Evolutionary conservation across 2,329 filamentous ascomycete genomes (phyloP).

Genomic region (Aspergillus sp.): DNA sequence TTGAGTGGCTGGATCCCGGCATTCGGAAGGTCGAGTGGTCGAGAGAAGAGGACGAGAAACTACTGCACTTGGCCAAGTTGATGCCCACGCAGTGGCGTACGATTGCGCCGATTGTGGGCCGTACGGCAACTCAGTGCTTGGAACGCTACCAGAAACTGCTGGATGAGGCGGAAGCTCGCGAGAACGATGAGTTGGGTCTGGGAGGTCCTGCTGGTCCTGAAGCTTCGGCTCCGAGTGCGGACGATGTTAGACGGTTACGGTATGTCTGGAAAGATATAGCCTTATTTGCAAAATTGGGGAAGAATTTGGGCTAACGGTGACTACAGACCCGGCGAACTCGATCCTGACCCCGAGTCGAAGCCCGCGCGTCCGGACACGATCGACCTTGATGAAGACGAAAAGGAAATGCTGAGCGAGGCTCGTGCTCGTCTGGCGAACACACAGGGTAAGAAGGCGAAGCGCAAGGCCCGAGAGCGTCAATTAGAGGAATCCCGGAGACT

Average conservation of each 20-base stretch:
- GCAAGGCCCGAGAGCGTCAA: slow-evolving; percentile 92
- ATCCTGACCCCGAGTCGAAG: slow-evolving; percentile 96
- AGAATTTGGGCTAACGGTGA: slow-evolving; percentile 10
- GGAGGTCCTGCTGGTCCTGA: slow-evolving; percentile 79
- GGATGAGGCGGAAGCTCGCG: slow-evolving; percentile 89
- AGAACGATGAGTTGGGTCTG: slow-evolving; percentile 75
- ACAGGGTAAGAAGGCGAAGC: slow-evolving; percentile 97
- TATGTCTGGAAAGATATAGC: slow-evolving; percentile 20
- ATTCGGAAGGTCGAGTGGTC: slow-evolving; percentile 99
- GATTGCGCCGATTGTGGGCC: slow-evolving; percentile 92
- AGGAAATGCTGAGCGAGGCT: slow-evolving; percentile 98
- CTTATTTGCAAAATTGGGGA: slow-evolving; percentile 1
- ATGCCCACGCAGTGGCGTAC: slow-evolving; percentile 99
- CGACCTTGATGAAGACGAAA: slow-evolving; percentile 97
- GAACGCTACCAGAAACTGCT: slow-evolving; percentile 96
- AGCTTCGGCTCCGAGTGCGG: slow-evolving; percentile 80
- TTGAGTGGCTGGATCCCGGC: slow-evolving; percentile 95
- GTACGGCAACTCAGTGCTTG: slow-evolving; percentile 94
- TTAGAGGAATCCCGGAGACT: slow-evolving; percentile 90
- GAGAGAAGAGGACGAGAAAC: slow-evolving; percentile 96
- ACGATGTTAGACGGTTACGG: slow-evolving; percentile 82
- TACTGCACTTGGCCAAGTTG: slow-evolving; percentile 92
- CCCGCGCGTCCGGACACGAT: slow-evolving; percentile 94
- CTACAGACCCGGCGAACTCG: slow-evolving; percentile 75
- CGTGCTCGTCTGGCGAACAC: slow-evolving; percentile 95